Evolutionary conservation across 306 rosid species (phyloP).

Genomic region (Luffa acutangula): DNA sequence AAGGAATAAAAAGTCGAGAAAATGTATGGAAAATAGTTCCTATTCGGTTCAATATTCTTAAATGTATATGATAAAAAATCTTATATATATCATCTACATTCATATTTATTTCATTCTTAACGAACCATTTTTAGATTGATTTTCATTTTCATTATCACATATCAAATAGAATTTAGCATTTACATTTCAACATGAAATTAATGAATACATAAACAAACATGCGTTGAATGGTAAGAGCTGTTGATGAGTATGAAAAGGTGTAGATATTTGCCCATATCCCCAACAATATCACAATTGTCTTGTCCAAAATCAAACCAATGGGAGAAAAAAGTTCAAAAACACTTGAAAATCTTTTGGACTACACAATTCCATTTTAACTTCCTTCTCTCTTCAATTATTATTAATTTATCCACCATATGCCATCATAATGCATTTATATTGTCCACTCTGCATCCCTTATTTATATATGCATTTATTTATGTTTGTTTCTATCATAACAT

Average conservation of each 20-base stretch:
- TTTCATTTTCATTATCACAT: neutral
- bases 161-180: neutral
- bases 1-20: no score
- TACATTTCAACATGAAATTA: neutral
- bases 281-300: neutral
- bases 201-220: neutral
- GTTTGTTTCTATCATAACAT: neutral
- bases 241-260: neutral
- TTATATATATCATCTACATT: no score
- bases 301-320: neutral
- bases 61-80: no score
- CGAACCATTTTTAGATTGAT: neutral
- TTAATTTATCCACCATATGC: neutral
- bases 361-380: neutral
- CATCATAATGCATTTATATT: neutral
- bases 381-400: slow-evolving; percentile 1
- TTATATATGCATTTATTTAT: neutral
- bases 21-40: no score
- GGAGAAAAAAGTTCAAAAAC: neutral
- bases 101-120: neutral
- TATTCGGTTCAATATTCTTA: no score
- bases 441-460: neutral
- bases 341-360: neutral
- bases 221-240: neutral
- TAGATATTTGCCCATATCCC: neutral